These are phyloP conservation scores for Pichia inconspicua DNA, from an alignment of 1,139 yeast genomes.

Conservation along the genomic window DNA sequence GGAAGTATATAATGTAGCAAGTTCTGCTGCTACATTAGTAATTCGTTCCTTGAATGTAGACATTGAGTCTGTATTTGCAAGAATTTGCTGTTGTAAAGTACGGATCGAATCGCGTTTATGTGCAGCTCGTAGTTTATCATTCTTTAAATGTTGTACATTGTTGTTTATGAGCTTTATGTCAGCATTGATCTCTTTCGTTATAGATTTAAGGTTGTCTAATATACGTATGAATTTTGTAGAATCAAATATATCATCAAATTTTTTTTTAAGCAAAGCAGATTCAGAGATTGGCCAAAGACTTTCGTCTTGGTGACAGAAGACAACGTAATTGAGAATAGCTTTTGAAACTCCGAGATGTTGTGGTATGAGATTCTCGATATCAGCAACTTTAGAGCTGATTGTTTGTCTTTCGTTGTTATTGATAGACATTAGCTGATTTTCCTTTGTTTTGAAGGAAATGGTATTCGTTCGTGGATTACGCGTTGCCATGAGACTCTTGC, in stretches of 20 bases:
- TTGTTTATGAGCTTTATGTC: conserved; percentile 73
- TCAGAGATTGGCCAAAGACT: conserved; percentile 95
- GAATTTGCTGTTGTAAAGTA: conserved; percentile 38
- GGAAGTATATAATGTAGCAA: conserved; percentile 60
- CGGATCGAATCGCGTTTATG: conserved; percentile 45
- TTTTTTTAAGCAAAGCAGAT: conserved; percentile 78
- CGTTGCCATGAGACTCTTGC: conserved; percentile 72
- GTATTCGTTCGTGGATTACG: conserved; percentile 49
- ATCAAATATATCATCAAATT: conserved; percentile 94
- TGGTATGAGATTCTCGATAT: conserved; percentile 78
- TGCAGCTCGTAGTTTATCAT: conserved; percentile 67
- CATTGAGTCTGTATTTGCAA: conserved; percentile 42
- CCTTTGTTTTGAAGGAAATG: conserved; percentile 75
- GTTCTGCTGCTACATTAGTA: conserved; percentile 45
- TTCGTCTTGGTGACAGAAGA: conserved; percentile 97
- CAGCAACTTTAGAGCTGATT: conserved; percentile 75
- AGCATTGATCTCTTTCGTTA: conserved; percentile 68
- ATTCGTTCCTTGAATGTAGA: conserved; percentile 42
- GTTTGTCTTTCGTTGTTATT: conserved; percentile 60
- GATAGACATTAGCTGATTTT: conserved; percentile 73
- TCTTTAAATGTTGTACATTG: conserved; percentile 64
- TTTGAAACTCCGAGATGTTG: conserved; percentile 77
- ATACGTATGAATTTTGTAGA: conserved; percentile 92
- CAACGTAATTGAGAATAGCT: conserved; percentile 83
- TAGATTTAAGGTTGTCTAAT: conserved; percentile 64